Conservation (phyloP, 345 rosid species). For the Sapria himalayana region DNA sequence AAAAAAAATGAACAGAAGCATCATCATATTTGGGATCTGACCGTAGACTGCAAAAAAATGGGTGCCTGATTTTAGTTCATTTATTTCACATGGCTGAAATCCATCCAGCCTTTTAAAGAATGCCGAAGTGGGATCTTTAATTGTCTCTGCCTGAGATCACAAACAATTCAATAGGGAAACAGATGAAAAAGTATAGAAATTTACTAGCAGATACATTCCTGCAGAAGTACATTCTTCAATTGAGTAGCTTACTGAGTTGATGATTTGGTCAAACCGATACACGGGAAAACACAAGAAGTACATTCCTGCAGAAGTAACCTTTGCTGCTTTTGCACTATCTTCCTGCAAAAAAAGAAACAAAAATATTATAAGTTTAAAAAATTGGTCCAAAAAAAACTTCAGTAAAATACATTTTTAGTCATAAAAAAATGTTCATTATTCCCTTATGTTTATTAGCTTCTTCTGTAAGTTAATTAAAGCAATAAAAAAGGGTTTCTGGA, state of each 20-base stretch:
- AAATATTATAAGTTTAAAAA: not conserved
- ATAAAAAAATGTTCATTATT: no score
- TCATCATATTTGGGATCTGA: conserved; percentile 16
- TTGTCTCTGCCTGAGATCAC: conserved; percentile 39
- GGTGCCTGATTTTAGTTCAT: conserved; percentile 68
- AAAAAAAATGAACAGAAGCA: no score
- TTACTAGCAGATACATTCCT: no score
- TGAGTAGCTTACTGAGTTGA: conserved; percentile 38
- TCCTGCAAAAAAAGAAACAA: conserved; percentile 25
- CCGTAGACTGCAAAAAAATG: conserved; percentile 95
- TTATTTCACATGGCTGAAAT: conserved; percentile 89
- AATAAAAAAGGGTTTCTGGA: no score
- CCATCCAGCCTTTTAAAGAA: conserved; percentile 87
- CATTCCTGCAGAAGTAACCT: conserved; percentile 85
- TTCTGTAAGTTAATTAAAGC: no score
- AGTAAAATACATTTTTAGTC: no score
- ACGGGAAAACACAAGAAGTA: conserved; percentile 93
- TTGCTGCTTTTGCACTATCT: conserved; percentile 71
- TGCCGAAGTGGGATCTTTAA: conserved; percentile 82
- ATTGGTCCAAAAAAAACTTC: not conserved
- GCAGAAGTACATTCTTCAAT: not conserved
- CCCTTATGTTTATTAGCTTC: no score
- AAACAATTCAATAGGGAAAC: conserved; percentile 2
- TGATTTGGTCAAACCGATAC: conserved; percentile 66
- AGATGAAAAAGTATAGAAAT: conserved; percentile 6